Percentiles rank a stretch among this genome's conserved stretches.
phyloP scores from a whole-genome alignment of 805 yeast genomes.

The Candida caryicola region DNA sequence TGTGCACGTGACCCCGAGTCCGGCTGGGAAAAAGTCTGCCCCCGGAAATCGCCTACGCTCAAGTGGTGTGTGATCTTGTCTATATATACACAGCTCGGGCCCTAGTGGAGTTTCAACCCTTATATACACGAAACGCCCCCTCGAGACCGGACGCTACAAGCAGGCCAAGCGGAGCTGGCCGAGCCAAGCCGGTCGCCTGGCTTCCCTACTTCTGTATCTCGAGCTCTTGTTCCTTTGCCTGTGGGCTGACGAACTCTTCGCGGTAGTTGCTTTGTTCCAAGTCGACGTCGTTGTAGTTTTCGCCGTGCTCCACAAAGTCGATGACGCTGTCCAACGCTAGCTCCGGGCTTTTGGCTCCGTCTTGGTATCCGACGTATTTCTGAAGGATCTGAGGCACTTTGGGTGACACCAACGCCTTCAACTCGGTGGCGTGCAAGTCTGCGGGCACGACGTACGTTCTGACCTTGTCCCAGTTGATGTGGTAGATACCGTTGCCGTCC shows the following conservation, averaged over 20 bases:
- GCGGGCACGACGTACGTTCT: constrained; percentile 86
- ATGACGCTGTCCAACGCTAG: constrained; percentile 68
- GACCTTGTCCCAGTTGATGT: constrained; percentile 79
- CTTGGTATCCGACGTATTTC: constrained; percentile 62
- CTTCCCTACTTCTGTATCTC: constrained; percentile 7
- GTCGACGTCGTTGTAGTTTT: constrained; percentile 38
- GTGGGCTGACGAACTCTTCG: constrained; percentile 37
- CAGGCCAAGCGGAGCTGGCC: no score
- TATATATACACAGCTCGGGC: background rate
- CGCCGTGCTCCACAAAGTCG: constrained; percentile 77
- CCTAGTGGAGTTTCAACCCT: no score
- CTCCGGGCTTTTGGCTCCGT: constrained; percentile 72
- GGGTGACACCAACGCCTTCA: constrained; percentile 78
- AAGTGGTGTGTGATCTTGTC: no score
- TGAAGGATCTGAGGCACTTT: constrained; percentile 70
- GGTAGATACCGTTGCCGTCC: constrained; percentile 70
- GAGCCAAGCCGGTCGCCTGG: no score
- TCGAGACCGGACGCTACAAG: background rate
- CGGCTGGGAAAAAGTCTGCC: no score
- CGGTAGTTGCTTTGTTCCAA: constrained; percentile 32
- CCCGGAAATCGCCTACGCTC: no score
- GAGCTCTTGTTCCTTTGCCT: constrained; percentile 16
- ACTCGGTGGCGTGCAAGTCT: constrained; percentile 29
- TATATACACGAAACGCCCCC: no score
- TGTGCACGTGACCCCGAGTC: constrained; percentile 4